Conservation (phyloP, 1,284 basidiomycete genomes). For the Leccinum angustisporum region DNA sequence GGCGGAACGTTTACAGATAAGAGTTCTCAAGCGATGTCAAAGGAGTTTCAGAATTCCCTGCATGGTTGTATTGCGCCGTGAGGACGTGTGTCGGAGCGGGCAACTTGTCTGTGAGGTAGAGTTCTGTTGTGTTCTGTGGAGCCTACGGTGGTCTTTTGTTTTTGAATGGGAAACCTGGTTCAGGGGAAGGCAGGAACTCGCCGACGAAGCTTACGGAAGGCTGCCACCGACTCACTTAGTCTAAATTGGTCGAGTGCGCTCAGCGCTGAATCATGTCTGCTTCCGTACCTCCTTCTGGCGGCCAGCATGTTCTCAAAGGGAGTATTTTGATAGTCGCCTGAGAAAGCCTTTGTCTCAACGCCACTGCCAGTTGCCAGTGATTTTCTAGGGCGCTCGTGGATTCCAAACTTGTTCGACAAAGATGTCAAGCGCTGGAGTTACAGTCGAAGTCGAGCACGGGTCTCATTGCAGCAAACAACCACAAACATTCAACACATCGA, state of each 20-base stretch:
- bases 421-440: background rate
- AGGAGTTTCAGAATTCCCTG: constrained; percentile 14
- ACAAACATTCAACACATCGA: background rate
- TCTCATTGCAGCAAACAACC: background rate
- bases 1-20: constrained; percentile 11
- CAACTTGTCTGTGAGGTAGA: constrained; percentile 3
- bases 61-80: constrained; percentile 27
- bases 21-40: constrained; percentile 6
- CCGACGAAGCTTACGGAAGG: constrained; percentile 12
- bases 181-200: constrained; percentile 13
- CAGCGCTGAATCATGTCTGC: background rate
- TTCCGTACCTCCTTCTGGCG: constrained; percentile 3
- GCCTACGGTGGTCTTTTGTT: background rate
- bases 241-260: constrained; percentile 15
- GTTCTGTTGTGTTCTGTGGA: background rate
- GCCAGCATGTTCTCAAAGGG: background rate
- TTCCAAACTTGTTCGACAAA: too few relatives aligned
- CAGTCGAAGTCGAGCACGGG: background rate
- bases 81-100: background rate
- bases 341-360: constrained; percentile 8
- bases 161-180: constrained; percentile 11
- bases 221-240: constrained; percentile 3
- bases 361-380: background rate
- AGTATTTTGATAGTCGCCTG: constrained; percentile 4
- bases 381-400: background rate